Percentiles rank a stretch among this genome's conserved stretches.
phyloP scores from a whole-genome alignment of 352 stramenopile species.

The Thalassiosira mediterranea region DNA sequence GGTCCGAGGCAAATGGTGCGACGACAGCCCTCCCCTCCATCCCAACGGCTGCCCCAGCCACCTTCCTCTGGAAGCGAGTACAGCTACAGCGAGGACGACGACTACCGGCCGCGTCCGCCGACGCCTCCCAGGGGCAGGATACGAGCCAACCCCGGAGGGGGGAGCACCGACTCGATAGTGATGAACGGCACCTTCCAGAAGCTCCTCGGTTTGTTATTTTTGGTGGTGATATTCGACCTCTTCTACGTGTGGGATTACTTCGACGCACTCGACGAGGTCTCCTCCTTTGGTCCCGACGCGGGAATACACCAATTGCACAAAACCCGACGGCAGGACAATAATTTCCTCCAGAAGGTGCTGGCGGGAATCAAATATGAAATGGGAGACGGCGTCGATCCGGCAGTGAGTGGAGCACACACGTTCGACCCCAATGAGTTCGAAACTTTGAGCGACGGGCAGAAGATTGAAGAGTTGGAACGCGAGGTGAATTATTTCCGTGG shows the following conservation, averaged over 20 bases:
- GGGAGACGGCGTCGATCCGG: not conserved
- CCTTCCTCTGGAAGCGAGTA: too few relatives aligned
- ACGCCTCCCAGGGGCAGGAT: too few relatives aligned
- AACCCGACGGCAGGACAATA: not conserved
- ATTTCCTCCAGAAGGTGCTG: not conserved
- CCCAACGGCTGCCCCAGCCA: too few relatives aligned
- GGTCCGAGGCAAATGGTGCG: too few relatives aligned
- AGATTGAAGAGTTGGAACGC: constrained; percentile 32
- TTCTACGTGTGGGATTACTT: constrained; percentile 7
- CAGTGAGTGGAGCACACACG: not conserved
- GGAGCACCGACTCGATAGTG: constrained; percentile 7
- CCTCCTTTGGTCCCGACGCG: not conserved
- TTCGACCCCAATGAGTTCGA: constrained; percentile 6
- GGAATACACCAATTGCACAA: constrained; percentile 2
- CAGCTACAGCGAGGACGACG: too few relatives aligned
- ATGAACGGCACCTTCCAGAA: constrained; percentile 7
- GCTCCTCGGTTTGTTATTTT: not conserved
- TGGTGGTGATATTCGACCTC: constrained; percentile 1
- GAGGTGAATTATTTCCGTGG: constrained; percentile 25
- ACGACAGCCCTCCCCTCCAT: too few relatives aligned
- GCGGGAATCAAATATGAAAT: not conserved
- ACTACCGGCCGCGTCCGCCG: too few relatives aligned
- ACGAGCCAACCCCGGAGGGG: too few relatives aligned
- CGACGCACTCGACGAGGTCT: not conserved
- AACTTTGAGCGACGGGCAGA: constrained; percentile 10